Percentiles rank a stretch among this genome's conserved stretches.
These are phyloP conservation scores for Colletotrichum tabaci DNA, from an alignment of 2,329 filamentous ascomycete species.

Conservation along the genomic window DNA sequence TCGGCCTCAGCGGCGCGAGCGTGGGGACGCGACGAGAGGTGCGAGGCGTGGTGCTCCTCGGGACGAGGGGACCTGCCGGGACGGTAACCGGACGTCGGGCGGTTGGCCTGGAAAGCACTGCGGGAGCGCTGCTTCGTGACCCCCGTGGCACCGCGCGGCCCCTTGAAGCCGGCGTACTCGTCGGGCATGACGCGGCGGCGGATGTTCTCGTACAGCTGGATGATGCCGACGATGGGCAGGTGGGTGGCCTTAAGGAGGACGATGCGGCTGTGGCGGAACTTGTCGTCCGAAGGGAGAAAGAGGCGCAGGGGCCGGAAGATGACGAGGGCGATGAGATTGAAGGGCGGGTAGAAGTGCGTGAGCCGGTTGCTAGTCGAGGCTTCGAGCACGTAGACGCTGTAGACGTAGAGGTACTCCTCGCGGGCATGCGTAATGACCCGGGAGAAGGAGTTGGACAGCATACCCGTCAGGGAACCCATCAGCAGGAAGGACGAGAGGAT, in stretches of 20 bases:
- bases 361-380: constrained; percentile 78
- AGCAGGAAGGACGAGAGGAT: constrained; percentile 84
- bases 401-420: constrained; percentile 87
- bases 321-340: constrained; percentile 81
- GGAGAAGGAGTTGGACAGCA: constrained; percentile 82
- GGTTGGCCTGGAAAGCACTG: constrained; percentile 42
- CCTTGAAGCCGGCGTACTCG: constrained; percentile 65
- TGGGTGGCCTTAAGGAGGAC: constrained; percentile 75
- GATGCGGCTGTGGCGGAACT: constrained; percentile 75
- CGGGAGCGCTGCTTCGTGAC: constrained; percentile 44
- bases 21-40: constrained; percentile 38
- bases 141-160: constrained; percentile 53
- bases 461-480: constrained; percentile 83
- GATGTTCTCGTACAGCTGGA: constrained; percentile 76
- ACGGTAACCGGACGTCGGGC: constrained; percentile 46
- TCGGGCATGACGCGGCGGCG: constrained; percentile 56
- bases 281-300: constrained; percentile 73
- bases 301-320: constrained; percentile 81
- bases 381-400: constrained; percentile 75
- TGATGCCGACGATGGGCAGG: constrained; percentile 77
- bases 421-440: constrained; percentile 74
- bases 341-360: constrained; percentile 79
- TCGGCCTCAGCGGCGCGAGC: constrained; percentile 50
- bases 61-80: constrained; percentile 45
- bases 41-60: constrained; percentile 17